phyloP scores from a whole-genome alignment of 306 rosid genomes.

The Prunus dulcis region DNA sequence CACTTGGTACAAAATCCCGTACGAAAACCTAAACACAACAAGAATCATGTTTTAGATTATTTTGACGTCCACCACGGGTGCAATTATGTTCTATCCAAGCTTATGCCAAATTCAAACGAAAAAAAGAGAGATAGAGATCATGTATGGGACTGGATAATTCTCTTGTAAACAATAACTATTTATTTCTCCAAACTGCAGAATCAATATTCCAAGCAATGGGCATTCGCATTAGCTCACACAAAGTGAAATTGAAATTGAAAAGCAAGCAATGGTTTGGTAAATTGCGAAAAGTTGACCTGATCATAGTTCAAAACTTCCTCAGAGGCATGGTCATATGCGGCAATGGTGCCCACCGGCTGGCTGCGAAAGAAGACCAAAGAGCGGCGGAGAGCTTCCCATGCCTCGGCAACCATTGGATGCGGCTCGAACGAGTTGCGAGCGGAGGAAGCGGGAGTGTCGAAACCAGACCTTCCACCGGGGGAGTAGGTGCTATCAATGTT shows the following conservation, averaged over 20 bases:
- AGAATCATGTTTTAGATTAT: not conserved
- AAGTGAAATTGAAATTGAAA: not conserved
- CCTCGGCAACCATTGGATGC: constrained; percentile 91
- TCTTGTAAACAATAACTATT: not conserved
- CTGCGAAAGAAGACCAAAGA: constrained; percentile 66
- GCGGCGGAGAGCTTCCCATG: constrained; percentile 84
- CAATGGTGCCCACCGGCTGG: constrained; percentile 89
- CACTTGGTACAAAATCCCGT: constrained; percentile 92
- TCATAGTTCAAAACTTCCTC: constrained; percentile 90
- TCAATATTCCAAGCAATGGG: not conserved
- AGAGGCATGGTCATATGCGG: constrained; percentile 74
- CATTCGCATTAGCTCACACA: not conserved
- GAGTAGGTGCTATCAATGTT: constrained; percentile 58
- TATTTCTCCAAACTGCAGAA: not conserved
- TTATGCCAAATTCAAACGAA: not conserved
- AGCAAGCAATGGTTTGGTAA: not conserved
- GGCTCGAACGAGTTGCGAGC: constrained; percentile 89
- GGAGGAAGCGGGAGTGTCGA: constrained; percentile 70
- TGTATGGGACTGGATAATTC: not conserved
- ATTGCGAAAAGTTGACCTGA: constrained; percentile 46
- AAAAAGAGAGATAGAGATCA: not conserved
- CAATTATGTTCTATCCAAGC: not conserved
- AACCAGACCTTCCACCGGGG: constrained; percentile 81
- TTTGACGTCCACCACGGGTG: not conserved
- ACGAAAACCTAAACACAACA: constrained; percentile 66